phyloP scores from a whole-genome alignment of 1,139 yeast species.

The Hanseniaspora gamundiae region DNA sequence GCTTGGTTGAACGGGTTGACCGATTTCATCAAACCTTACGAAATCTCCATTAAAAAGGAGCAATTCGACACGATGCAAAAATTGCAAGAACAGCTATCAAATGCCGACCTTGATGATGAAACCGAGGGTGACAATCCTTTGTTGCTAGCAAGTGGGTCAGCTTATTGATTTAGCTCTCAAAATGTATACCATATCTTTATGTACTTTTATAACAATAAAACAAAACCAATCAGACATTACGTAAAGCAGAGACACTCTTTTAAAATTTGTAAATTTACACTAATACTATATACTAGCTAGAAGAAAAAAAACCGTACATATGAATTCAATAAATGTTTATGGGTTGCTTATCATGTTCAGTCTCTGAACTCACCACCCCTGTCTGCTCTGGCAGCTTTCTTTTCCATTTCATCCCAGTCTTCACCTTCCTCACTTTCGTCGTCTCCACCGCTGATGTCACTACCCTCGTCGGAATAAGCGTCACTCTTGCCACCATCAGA shows the following conservation, averaged over 20 bases:
- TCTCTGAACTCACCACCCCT: slow-evolving; percentile 24
- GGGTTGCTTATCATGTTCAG: slow-evolving; percentile 6
- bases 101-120: slow-evolving; percentile 41
- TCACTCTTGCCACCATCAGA: slow-evolving; percentile 31
- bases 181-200: slow-evolving; percentile 3
- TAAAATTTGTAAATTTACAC: too few species aligned
- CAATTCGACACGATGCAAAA: slow-evolving; percentile 56
- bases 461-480: slow-evolving; percentile 32
- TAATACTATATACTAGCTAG: too few species aligned
- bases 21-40: slow-evolving; percentile 81
- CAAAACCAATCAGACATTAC: too few species aligned
- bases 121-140: slow-evolving; percentile 34
- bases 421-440: slow-evolving; percentile 49
- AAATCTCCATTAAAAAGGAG: slow-evolving; percentile 71
- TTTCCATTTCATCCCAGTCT: slow-evolving; percentile 66
- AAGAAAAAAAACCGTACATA: neutral
- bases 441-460: slow-evolving; percentile 36
- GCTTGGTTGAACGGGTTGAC: slow-evolving; percentile 83
- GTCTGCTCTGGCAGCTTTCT: slow-evolving; percentile 43
- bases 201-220: neutral
- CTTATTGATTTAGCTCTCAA: neutral
- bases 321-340: neutral
- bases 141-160: slow-evolving; percentile 49
- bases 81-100: slow-evolving; percentile 57
- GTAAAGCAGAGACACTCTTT: too few species aligned